phyloP scores from a whole-genome alignment of 768 basidiomycete species.

The Boletus reticuloceps region DNA sequence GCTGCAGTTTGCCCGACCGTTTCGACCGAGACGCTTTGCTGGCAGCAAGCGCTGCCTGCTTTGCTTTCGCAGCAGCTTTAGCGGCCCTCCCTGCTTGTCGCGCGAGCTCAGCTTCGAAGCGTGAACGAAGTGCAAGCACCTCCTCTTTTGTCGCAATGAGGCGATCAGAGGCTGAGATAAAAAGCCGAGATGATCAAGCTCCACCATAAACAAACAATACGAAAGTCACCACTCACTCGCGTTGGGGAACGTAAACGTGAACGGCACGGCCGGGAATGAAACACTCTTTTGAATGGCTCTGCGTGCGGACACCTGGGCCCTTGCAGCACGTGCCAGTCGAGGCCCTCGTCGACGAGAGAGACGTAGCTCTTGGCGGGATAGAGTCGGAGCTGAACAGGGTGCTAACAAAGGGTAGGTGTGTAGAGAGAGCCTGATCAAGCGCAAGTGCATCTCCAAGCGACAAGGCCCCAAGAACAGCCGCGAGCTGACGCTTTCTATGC shows the following conservation, averaged over 20 bases:
- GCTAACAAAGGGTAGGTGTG: slow-evolving; percentile 30
- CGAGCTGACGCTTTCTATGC: slow-evolving; percentile 66
- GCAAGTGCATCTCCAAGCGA: slow-evolving; percentile 69
- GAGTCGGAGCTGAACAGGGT: slow-evolving; percentile 36
- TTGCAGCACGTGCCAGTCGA: slow-evolving; percentile 47
- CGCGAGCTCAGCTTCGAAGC: slow-evolving; percentile 72
- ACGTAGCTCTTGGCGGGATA: slow-evolving; percentile 40
- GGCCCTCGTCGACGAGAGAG: slow-evolving; percentile 54
- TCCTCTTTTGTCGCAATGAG: slow-evolving; percentile 67
- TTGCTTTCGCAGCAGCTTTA: slow-evolving; percentile 48
- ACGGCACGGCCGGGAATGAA: slow-evolving; percentile 52
- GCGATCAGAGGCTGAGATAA: slow-evolving; percentile 64
- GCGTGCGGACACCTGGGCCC: slow-evolving; percentile 14
- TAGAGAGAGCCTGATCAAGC: slow-evolving; percentile 73
- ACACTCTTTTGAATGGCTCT: slow-evolving; percentile 23
- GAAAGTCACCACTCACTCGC: slow-evolving; percentile 60
- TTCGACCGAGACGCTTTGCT: slow-evolving; percentile 37
- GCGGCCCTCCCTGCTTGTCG: slow-evolving; percentile 61
- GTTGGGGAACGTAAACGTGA: slow-evolving; percentile 61
- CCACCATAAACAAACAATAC: slow-evolving; percentile 18
- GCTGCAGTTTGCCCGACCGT: slow-evolving; percentile 38
- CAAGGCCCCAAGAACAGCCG: slow-evolving; percentile 63
- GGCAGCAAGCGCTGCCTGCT: slow-evolving; percentile 44
- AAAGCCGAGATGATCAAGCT: slow-evolving; percentile 28
- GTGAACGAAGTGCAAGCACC: slow-evolving; percentile 58